Base-by-base conservation (phyloP, 345 rosid species). In the Gossypium longicalyx region DNA sequence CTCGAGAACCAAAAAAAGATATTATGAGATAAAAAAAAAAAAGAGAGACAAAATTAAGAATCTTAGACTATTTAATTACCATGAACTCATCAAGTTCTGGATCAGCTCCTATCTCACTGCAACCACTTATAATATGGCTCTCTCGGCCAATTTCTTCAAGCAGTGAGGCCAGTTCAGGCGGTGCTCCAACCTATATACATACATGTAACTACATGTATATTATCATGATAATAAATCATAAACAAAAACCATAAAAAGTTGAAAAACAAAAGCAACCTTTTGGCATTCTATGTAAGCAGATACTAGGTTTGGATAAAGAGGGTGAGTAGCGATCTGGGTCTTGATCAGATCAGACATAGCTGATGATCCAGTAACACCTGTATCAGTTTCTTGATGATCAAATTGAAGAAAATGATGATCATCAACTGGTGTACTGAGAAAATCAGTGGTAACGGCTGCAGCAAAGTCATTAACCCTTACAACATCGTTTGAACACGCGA, bases 1-100 rank as follows among this genome's bases (percentile, higher is more conserved):
- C 64, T 25, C 34, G 41, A 59, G n/a, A 25, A 59, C 41, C 41
- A 25, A 67, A 74, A 74, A 52, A 62, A 17, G 2, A 6, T 17
- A 4, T 53, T 5, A 49, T 8, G 9, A 12, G 11, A 66, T 12
- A 41, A 10, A 20, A 19, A 34, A 34, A 34, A 29, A 4, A 29
- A n/a, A n/a, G n/a, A 34, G 38, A 34, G 4, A 23, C 5, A 29
- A 44, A 51, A 56, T 17, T 4, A 34, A 65, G 22, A 63, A 25
- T 9, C 47, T 67, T 11, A 10, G 2, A 19, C 7, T 20, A 5
- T 6, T 9, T 0, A 62, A 25, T 16, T 75, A 89, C 94, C 94
- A 89, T 89, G 86, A 89, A 89, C 54, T 84, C 82, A 29, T 89
- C 94, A 0, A 89, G 89, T 75, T 84, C 89, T n/a, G 89, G 94